A percentile compares a stretch with the other conserved stretches of the same genome.
Conservation (phyloP, 257 asterid genomes). For the Solanum pennellii region DNA sequence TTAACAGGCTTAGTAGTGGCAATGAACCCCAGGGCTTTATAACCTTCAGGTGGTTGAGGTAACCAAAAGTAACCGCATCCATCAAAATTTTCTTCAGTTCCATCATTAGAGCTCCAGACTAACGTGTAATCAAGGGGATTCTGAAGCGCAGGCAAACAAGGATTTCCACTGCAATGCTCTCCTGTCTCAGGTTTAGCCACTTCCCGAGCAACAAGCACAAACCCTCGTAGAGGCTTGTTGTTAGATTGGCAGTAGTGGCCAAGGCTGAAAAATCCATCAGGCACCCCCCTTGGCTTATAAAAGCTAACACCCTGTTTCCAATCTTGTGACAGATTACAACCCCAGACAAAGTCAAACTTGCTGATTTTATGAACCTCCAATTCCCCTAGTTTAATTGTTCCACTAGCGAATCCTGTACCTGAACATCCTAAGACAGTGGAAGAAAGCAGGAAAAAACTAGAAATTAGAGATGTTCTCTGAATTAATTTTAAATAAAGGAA, state of each 20-base stretch:
- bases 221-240: slow-evolving; percentile 61
- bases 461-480: background rate
- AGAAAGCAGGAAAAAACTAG: background rate
- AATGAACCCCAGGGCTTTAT: slow-evolving; percentile 65
- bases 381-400: slow-evolving; percentile 55
- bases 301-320: slow-evolving; percentile 53
- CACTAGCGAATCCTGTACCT: slow-evolving; percentile 65
- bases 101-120: slow-evolving; percentile 61
- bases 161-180: background rate
- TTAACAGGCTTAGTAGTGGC: slow-evolving; percentile 49
- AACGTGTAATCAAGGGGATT: slow-evolving; percentile 60
- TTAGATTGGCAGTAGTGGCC: slow-evolving; percentile 78
- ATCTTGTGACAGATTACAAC: slow-evolving; percentile 38
- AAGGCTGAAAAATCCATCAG: slow-evolving; percentile 57
- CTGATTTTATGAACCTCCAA: slow-evolving; percentile 59
- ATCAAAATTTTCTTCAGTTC: slow-evolving; percentile 32
- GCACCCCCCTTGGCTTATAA: slow-evolving; percentile 57
- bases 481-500: background rate
- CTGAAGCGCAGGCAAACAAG: slow-evolving; percentile 34
- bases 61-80: slow-evolving; percentile 59
- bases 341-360: slow-evolving; percentile 55
- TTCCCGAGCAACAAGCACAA: slow-evolving; percentile 68
- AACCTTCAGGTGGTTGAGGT: slow-evolving; percentile 70
- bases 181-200: slow-evolving; percentile 5
- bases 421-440: slow-evolving; percentile 6